Evolutionary conservation across 257 asterid genomes (phyloP), one percentile per base, ranked within the genome.

Genomic region (Solanum arcanum): DNA sequence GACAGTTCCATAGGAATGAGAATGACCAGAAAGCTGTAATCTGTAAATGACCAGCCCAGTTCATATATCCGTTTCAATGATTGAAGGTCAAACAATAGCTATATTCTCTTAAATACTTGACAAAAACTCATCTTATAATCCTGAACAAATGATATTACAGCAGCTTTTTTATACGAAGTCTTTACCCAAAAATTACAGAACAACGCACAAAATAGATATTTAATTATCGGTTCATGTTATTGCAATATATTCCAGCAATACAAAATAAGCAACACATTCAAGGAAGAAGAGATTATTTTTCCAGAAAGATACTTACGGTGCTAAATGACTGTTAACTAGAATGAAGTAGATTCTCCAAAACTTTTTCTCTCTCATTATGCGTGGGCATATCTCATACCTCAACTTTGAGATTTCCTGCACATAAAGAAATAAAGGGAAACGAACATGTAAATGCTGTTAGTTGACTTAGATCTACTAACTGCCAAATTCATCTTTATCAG

Each of bases 271-370:
- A 81, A 78, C 46, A 47, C 44, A 81, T 81, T 18, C 85, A 81
- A 81, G 85, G 69, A 81, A 49, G 69, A 70, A 83, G 14, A 25
- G 25, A 42, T 82, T 74, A 60, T 87, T 46, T 82, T 74, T 78
- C 62, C n/a, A 18, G 81, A 75, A 83, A 42, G 80, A 5, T 75
- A 95, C 99, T 94, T 89, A 97, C 99, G 92, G 95, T 60, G 92
- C 94, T 78, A 94, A 93, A 73, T 93, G 97, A 88, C 95, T 93
- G 88, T 93, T 94, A 69, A 94, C 98, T 37, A 97, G 95, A 88
- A 95, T 89, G 92, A 97, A 95, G 93, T 95, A 97, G 91, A 94
- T 97, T 93, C 95, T 95, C 99, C 99, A 96, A 86, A 95, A 96
- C 89, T 93, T 94, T 90, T 98, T 91, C 91, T 97, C 98, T 93